Evolutionary conservation across 768 basidiomycete genomes (phyloP).

Genomic region (Tulasnella calospora): DNA sequence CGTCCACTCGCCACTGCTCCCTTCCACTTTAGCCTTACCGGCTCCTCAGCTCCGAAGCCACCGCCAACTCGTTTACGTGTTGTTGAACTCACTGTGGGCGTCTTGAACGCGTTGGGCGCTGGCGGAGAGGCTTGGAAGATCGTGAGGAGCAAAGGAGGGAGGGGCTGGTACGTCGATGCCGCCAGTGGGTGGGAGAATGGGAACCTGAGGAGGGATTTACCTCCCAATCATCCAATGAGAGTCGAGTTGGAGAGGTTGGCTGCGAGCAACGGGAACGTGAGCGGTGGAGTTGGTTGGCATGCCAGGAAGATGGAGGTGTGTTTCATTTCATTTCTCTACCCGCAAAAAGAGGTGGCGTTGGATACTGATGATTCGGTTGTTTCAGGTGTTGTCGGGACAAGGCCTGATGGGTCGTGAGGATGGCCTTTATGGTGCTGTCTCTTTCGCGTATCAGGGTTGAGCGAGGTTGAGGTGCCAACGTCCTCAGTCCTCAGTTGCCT

Average conservation of each 20-base stretch:
- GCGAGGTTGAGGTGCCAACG: background rate
- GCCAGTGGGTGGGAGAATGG: conserved; percentile 74
- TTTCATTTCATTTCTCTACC: conserved; percentile 35
- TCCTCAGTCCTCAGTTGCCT: conserved; percentile 8
- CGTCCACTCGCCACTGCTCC: conserved; percentile 75
- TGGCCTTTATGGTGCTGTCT: conserved; percentile 88
- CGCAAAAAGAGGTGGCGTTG: background rate
- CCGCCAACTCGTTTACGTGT: conserved; percentile 72
- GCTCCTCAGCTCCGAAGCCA: conserved; percentile 39
- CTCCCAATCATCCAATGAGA: conserved; percentile 60
- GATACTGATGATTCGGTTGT: conserved; percentile 1
- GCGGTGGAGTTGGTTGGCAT: conserved; percentile 90
- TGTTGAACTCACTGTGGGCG: conserved; percentile 71
- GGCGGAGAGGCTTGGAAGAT: conserved; percentile 85
- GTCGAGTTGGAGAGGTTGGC: conserved; percentile 66
- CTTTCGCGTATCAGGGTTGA: conserved; percentile 90
- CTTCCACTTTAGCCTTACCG: conserved; percentile 56
- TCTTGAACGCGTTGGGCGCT: conserved; percentile 66
- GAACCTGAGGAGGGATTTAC: conserved; percentile 56
- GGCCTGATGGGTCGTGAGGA: conserved; percentile 91
- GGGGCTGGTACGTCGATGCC: conserved; percentile 93
- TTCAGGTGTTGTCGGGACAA: conserved; percentile 74
- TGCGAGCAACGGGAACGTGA: conserved; percentile 82
- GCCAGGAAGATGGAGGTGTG: conserved; percentile 93
- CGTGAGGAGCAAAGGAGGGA: conserved; percentile 84